Base-by-base conservation (phyloP, 768 basidiomycete species). In the Gymnopilus dilepis region DNA sequence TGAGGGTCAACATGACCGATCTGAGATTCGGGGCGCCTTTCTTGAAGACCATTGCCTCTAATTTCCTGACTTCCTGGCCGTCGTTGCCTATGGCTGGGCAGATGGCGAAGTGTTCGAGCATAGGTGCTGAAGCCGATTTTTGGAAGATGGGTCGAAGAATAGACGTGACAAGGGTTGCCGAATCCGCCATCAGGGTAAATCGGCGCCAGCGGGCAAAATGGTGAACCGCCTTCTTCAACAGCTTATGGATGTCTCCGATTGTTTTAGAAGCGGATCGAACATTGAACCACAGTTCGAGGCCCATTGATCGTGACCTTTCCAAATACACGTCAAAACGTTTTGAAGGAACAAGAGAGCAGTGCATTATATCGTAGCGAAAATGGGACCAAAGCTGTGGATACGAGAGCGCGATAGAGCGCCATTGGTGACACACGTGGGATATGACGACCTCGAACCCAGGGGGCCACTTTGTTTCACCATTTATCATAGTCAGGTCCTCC, bases 391-490 rank as follows among this genome's bases (percentile, higher is more conserved):
- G 60, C 4, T 33, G 53, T 19, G 64, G 67, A 19, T 62, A 60
- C 3, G 48, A 43, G 11, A 72, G 60, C 1, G 67, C 59, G 3
- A 70, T 48, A 12, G 59, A 37, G 1, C 71, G 64, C 71, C 69
- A 72, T 15, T 56, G 62, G 2, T 51, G 48, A 40, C 71, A 72
- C 12, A 72, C 67, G 43, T 69, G 69, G 0, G 69, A 68, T 6
- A 72, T 59, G 11, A 61, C 55, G 11, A 72, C 62, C 34, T 69
- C 71, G 31, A 53, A 47, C 24, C 60, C 26, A 7, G 28, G 47
- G 5, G 22, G n/a, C 2, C n/a, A 26, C 54, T 38, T 38, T 42
- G 4, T 59, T 28, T 4, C 34, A 31, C 12, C 31, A 17, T 50
- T 9, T 37, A 37, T 15, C n/a, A n/a, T n/a, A n/a, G n/a, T n/a